phyloP scores from a whole-genome alignment of 495 filamentous ascomycete species.

The Penicillium coffeae region DNA sequence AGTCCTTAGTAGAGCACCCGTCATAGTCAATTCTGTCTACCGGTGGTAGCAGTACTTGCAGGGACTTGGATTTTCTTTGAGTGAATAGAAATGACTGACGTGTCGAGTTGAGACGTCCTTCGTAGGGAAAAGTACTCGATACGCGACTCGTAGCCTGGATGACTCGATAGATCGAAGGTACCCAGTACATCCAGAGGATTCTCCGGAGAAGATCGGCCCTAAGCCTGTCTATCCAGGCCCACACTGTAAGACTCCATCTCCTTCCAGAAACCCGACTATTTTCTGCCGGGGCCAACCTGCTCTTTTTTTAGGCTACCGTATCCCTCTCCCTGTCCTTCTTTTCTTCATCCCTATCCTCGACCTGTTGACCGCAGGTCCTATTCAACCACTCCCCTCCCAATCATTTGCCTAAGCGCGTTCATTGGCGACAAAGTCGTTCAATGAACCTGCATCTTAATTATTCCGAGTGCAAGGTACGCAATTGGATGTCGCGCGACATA shows the following conservation, averaged over 20 bases:
- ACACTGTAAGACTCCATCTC: constrained; percentile 26
- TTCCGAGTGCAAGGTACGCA: constrained; percentile 47
- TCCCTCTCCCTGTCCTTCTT: neutral
- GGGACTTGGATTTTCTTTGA: too few relatives aligned
- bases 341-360: neutral
- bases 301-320: constrained; percentile 10
- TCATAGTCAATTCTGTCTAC: too few relatives aligned
- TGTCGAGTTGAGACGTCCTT: too few relatives aligned
- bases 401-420: constrained; percentile 48
- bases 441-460: constrained; percentile 59
- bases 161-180: constrained; percentile 1
- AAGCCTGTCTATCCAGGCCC: constrained; percentile 8
- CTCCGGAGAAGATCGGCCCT: constrained; percentile 32
- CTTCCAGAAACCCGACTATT: constrained; percentile 22
- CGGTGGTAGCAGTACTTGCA: too few relatives aligned
- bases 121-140: too few relatives aligned
- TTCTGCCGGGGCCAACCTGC: constrained; percentile 6
- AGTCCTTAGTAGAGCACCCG: too few relatives aligned
- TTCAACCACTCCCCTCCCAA: constrained; percentile 4
- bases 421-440: constrained; percentile 57
- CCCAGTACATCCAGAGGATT: constrained; percentile 16
- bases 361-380: neutral
- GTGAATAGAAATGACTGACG: too few relatives aligned
- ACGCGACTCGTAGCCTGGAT: neutral
- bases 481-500: too few relatives aligned